Percentiles rank a stretch among this genome's conserved stretches.
These are phyloP conservation scores for Panicum virgatum DNA, from an alignment of 202 grass and related monocot species.

Conservation along the genomic window DNA sequence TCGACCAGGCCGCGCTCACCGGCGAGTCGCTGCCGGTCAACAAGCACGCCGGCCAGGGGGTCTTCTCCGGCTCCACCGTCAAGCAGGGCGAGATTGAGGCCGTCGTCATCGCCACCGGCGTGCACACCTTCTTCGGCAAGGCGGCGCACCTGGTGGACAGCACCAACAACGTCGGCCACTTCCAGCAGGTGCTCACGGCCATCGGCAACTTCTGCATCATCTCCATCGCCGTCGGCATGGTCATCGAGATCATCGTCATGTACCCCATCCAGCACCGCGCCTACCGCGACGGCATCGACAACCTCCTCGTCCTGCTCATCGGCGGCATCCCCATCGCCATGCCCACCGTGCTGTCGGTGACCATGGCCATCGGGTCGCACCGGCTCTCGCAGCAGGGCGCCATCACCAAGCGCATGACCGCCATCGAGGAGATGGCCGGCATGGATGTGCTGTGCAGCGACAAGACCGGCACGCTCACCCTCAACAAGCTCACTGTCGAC, in stretches of 20 bases:
- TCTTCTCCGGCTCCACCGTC: conserved; percentile 81
- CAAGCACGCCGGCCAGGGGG: conserved; percentile 57
- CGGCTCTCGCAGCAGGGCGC: conserved; percentile 76
- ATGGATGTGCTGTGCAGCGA: conserved; percentile 96
- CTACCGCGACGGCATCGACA: conserved; percentile 77
- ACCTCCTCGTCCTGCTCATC: conserved; percentile 85
- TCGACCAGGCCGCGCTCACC: conserved; percentile 82
- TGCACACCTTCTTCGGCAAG: conserved; percentile 97
- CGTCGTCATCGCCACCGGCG: conserved; percentile 81
- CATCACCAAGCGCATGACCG: conserved; percentile 93
- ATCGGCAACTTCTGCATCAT: conserved; percentile 90
- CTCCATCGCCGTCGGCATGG: conserved; percentile 61
- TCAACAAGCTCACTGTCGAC: conserved; percentile 83
- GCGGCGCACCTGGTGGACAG: conserved; percentile 91
- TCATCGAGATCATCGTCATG: conserved; percentile 73
- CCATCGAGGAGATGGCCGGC: conserved; percentile 89
- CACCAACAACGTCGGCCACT: conserved; percentile 88
- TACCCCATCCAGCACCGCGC: conserved; percentile 65
- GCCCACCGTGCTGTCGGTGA: conserved; percentile 88
- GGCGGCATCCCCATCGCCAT: conserved; percentile 92
- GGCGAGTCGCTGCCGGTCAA: conserved; percentile 74
- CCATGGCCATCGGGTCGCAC: conserved; percentile 90
- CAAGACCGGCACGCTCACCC: conserved; percentile 84
- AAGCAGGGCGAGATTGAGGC: conserved; percentile 92
- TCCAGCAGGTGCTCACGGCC: conserved; percentile 77